Percentiles rank a stretch among this genome's conserved stretches.
These are phyloP conservation scores for Lathyrus oleraceus DNA, from an alignment of 306 rosid genomes.

Conservation along the genomic window DNA sequence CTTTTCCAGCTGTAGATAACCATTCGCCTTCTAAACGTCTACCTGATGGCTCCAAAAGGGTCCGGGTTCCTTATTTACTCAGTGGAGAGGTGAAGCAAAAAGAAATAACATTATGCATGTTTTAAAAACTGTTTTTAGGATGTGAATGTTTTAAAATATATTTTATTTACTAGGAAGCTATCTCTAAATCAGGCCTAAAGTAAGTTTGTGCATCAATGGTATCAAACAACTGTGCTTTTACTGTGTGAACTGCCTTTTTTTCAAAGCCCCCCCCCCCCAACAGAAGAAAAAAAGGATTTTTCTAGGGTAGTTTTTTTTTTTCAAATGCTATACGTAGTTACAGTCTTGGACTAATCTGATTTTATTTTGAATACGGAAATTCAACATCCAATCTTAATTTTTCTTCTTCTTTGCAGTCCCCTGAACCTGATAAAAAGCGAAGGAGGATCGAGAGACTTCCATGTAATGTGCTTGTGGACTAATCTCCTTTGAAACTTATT, in stretches of 20 bases:
- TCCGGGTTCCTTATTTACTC: slow-evolving; percentile 67
- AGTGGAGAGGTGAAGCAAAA: slow-evolving; percentile 54
- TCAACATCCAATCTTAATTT: neutral
- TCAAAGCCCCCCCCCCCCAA: neutral
- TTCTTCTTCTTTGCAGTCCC: slow-evolving; percentile 45
- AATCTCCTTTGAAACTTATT: slow-evolving; percentile 30
- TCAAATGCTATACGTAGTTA: neutral
- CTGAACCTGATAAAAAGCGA: slow-evolving; percentile 58
- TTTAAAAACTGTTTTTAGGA: neutral
- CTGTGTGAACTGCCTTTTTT: slow-evolving; percentile 4
- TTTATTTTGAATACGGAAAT: slow-evolving; percentile 1
- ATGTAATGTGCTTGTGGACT: slow-evolving; percentile 66
- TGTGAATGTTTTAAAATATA: neutral
- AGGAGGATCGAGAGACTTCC: slow-evolving; percentile 56
- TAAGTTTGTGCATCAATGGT: slow-evolving; percentile 20
- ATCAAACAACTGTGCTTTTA: neutral
- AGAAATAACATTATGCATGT: neutral
- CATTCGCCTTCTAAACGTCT: slow-evolving; percentile 72
- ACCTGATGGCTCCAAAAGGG: slow-evolving; percentile 92
- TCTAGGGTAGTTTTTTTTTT: slow-evolving; percentile 14
- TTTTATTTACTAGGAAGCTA: neutral
- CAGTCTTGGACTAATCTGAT: neutral
- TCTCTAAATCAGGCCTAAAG: neutral
- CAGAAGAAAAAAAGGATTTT: neutral
- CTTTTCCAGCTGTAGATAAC: slow-evolving; percentile 46